Conservation (phyloP, 192 early-diverging fungal genomes). For the Coemansia sp. region DNA sequence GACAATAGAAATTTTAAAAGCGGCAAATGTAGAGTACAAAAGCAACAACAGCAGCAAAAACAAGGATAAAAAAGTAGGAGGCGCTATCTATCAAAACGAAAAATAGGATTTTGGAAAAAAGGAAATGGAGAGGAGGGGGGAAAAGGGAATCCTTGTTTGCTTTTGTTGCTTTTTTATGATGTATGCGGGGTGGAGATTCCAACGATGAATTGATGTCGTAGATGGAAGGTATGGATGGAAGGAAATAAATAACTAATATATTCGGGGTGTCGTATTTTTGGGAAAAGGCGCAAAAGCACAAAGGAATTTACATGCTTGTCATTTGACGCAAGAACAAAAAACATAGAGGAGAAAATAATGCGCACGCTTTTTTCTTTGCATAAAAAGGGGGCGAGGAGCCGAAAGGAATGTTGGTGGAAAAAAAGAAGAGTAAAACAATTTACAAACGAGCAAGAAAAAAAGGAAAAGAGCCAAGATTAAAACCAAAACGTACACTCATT, state of each 20-base stretch:
- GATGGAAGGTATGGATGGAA: slow-evolving; percentile 12
- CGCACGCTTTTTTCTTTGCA: background rate
- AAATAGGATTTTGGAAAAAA: background rate
- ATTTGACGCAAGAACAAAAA: background rate
- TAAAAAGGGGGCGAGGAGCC: background rate
- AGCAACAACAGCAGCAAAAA: no score
- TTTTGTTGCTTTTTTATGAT: background rate
- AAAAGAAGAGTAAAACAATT: no score
- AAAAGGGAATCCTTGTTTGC: background rate
- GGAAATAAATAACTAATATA: background rate
- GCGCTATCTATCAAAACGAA: background rate
- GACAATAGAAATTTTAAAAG: no score
- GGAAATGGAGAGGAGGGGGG: background rate
- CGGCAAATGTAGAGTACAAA: no score
- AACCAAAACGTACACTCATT: no score
- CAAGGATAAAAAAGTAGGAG: background rate
- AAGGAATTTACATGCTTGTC: background rate
- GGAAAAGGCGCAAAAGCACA: background rate
- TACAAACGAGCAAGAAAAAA: no score
- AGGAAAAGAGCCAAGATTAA: no score
- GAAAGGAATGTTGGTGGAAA: no score
- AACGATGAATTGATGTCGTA: background rate
- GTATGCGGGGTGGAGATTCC: background rate
- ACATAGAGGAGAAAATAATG: background rate
- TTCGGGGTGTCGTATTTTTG: background rate